Evolutionary conservation across 164 flowering plant genomes (phyloP).

Genomic region (Macadamia integrifolia): DNA sequence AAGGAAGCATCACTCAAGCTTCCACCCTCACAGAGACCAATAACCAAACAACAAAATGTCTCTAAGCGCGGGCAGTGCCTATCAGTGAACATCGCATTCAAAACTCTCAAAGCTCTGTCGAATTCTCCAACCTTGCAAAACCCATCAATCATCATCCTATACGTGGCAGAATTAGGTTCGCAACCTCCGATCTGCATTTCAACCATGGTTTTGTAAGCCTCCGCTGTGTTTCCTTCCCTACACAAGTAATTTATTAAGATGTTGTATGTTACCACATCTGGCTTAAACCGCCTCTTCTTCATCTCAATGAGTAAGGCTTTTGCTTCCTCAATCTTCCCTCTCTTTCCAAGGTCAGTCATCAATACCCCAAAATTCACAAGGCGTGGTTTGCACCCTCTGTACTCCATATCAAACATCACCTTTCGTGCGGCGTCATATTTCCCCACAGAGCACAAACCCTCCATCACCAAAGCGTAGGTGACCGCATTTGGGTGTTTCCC

Average conservation of each 20-base stretch:
- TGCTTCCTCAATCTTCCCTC: constrained; percentile 72
- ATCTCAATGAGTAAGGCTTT: constrained; percentile 57
- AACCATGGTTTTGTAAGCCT: no score
- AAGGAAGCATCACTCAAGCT: constrained; percentile 51
- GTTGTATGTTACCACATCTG: no score
- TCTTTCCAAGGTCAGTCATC: constrained; percentile 69
- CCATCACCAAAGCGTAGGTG: constrained; percentile 63
- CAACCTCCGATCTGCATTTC: no score
- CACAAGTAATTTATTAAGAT: no score
- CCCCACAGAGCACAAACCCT: constrained; percentile 47
- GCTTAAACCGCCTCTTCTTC: constrained; percentile 44
- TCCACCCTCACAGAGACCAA: constrained; percentile 49
- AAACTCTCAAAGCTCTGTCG: no score
- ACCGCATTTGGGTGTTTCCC: constrained; percentile 47
- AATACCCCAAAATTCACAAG: constrained; percentile 66
- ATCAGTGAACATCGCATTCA: no score
- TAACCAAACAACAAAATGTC: constrained; percentile 18
- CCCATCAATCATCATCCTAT: no score
- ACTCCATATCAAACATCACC: constrained; percentile 96
- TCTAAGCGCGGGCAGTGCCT: no score
- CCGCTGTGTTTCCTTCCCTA: no score
- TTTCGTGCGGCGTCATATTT: constrained; percentile 43
- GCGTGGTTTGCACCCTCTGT: constrained; percentile 59
- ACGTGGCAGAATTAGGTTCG: no score
- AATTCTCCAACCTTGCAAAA: no score